Evolutionary conservation across 2,329 filamentous ascomycete species (phyloP).

Genomic region (Ophiocordyceps camponoti-leonardi): DNA sequence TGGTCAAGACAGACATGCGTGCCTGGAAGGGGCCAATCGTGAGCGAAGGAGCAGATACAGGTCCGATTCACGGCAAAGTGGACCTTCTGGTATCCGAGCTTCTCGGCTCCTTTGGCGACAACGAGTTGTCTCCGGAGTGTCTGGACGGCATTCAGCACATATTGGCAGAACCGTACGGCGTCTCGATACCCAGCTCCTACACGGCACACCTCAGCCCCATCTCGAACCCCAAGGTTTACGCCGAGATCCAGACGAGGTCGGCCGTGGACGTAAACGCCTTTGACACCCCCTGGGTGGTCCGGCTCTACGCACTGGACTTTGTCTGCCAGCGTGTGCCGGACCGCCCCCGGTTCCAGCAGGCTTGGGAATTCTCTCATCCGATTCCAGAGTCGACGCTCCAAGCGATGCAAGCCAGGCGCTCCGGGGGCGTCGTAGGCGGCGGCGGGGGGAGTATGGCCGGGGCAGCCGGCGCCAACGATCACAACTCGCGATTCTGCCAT

Average conservation of each 20-base stretch:
- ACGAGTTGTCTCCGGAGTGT: constrained; percentile 92
- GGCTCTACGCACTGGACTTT: constrained; percentile 78
- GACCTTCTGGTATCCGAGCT: constrained; percentile 93
- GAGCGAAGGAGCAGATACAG: constrained; percentile 21
- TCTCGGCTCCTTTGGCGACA: constrained; percentile 88
- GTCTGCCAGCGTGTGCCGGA: constrained; percentile 48
- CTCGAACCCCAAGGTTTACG: constrained; percentile 67
- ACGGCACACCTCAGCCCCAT: constrained; percentile 90
- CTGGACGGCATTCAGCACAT: constrained; percentile 90
- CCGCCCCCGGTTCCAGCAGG: constrained; percentile 49
- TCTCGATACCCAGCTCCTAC: constrained; percentile 87
- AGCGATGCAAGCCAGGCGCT: constrained; percentile 35
- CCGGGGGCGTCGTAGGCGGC: constrained; percentile 46
- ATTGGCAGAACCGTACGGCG: constrained; percentile 58
- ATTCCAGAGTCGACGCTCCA: constrained; percentile 41
- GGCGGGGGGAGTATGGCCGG: constrained; percentile 59
- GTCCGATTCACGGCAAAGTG: constrained; percentile 45
- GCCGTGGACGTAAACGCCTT: constrained; percentile 53
- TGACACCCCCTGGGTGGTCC: constrained; percentile 88
- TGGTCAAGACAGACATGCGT: constrained; percentile 95
- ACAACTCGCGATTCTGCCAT: constrained; percentile 70
- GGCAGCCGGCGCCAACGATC: constrained; percentile 70
- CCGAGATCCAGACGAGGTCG: constrained; percentile 54
- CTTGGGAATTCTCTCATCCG: constrained; percentile 70
- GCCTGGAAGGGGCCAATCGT: constrained; percentile 72